Evolutionary conservation across 2,329 filamentous ascomycete species (phyloP), one percentile per base, ranked within the genome.

Genomic region (Paraphoma sp.): DNA sequence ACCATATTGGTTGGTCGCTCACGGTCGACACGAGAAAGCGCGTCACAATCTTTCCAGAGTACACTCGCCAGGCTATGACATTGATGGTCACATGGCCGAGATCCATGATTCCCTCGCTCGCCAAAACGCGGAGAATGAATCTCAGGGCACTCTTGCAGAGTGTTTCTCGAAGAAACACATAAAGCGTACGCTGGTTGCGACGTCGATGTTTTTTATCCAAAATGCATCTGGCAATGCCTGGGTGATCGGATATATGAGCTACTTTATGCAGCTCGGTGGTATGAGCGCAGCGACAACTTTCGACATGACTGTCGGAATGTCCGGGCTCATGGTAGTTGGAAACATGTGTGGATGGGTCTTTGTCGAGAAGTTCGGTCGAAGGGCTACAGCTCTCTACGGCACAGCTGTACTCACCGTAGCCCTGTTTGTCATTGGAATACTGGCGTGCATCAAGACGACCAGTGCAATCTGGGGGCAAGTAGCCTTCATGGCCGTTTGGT

Each of bases 391-490:
- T 11, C 56, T 75, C 9, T 71, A 78, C 78, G 59, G 59, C 6
- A 54, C 45, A 17, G 48, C 17, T 10, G 16, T 44, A 12, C 49
- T 62, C 1, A 33, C 50, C 8, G 4, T 52, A 14, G 28, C 45
- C 4, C 43, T 62, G 17, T 47, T 62, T 3, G 23, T 62, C n/a
- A 62, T 62, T 31, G 59, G 59, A 8, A 59, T 62, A 12, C 7
- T 62, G 36, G 59, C 42, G 5, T 30, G 48, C 8, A 93, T 91
- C 33, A 36, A 36, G 33, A 36, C 33, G 33, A 36, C 1, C 45
- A 17, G 6, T 33, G 52, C 56, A 16, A 42, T 48, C 12, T 51
- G 45, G 48, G 50, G 38, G 36, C 50, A 52, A 36, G 54, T 52
- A 16, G 54, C 51, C 1, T 60, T 57, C 16, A 60, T 54, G 54